Conservation (phyloP, 768 basidiomycete genomes). For the Neoboletus magnificus region DNA sequence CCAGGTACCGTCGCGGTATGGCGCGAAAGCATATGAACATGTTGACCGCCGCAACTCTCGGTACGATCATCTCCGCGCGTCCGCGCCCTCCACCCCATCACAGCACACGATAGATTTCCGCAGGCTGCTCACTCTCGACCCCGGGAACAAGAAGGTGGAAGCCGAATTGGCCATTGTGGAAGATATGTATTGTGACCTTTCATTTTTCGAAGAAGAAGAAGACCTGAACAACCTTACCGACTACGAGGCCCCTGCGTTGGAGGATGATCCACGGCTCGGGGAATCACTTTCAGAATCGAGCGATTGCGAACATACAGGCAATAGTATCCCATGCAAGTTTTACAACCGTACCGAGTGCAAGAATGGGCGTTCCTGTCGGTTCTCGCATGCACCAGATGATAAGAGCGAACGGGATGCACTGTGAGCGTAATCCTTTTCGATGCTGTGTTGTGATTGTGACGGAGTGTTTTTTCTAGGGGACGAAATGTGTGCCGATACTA, state of each 20-base stretch:
- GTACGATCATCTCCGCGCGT: slow-evolving; percentile 6
- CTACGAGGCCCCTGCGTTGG: slow-evolving; percentile 12
- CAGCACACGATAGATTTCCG: slow-evolving; percentile 25
- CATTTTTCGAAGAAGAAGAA: neutral
- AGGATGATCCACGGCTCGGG: slow-evolving; percentile 33
- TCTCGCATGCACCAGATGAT: slow-evolving; percentile 52
- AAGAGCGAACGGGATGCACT: slow-evolving; percentile 54
- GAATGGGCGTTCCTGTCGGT: slow-evolving; percentile 40
- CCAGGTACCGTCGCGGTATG: slow-evolving; percentile 34
- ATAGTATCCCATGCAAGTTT: slow-evolving; percentile 50
- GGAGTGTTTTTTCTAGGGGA: slow-evolving; percentile 38
- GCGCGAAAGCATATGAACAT: slow-evolving; percentile 31
- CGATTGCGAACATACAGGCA: slow-evolving; percentile 51
- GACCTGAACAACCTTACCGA: slow-evolving; percentile 7
- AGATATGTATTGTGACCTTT: neutral
- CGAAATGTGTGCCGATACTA: slow-evolving; percentile 48
- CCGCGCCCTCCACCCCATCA: neutral
- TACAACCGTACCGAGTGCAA: slow-evolving; percentile 54
- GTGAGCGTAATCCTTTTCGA: slow-evolving; percentile 33
- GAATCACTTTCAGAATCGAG: slow-evolving; percentile 51
- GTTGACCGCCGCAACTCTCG: slow-evolving; percentile 19
- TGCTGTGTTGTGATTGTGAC: neutral
- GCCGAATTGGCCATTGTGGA: slow-evolving; percentile 15
- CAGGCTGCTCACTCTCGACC: slow-evolving; percentile 26
- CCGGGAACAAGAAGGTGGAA: slow-evolving; percentile 17